Percentiles rank a stretch among this genome's conserved stretches.
Conservation (phyloP, 495 filamentous ascomycete genomes). For the Penicillium macrosclerotiorum region DNA sequence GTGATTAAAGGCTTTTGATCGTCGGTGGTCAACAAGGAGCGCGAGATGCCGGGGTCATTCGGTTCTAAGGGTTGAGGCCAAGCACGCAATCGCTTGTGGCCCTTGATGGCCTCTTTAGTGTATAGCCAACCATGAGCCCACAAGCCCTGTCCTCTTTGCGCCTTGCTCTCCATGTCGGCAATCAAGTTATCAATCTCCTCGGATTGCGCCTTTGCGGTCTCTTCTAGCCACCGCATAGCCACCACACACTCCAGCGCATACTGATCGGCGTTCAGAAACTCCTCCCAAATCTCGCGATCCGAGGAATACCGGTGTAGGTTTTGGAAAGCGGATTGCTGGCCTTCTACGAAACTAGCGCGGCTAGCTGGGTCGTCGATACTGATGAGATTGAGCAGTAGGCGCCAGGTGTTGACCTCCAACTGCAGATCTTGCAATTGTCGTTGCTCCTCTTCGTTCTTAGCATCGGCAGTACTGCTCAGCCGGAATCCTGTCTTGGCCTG, state of each 20-base stretch:
- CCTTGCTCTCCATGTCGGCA: conserved; percentile 57
- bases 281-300: conserved; percentile 62
- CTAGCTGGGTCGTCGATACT: conserved; percentile 47
- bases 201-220: conserved; percentile 58
- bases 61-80: conserved; percentile 64
- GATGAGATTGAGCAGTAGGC: conserved; percentile 67
- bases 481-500: conserved; percentile 33
- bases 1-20: conserved; percentile 68
- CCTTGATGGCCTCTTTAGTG: conserved; percentile 85
- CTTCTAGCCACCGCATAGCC: conserved; percentile 80
- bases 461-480: conserved; percentile 25
- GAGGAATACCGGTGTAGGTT: conserved; percentile 57
- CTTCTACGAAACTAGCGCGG: conserved; percentile 32
- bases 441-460: conserved; percentile 45
- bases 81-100: conserved; percentile 72
- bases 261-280: conserved; percentile 61
- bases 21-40: conserved; percentile 54
- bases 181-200: conserved; percentile 74
- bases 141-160: conserved; percentile 63
- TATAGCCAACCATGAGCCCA: conserved; percentile 89
- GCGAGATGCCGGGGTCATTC: conserved; percentile 51
- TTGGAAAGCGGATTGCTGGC: conserved; percentile 40
- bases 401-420: conserved; percentile 83
- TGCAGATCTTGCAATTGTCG: conserved; percentile 64
- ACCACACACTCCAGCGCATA: conserved; percentile 72